Base-by-base conservation (phyloP, 2,329 filamentous ascomycete species). In the Epichloe baconii region DNA sequence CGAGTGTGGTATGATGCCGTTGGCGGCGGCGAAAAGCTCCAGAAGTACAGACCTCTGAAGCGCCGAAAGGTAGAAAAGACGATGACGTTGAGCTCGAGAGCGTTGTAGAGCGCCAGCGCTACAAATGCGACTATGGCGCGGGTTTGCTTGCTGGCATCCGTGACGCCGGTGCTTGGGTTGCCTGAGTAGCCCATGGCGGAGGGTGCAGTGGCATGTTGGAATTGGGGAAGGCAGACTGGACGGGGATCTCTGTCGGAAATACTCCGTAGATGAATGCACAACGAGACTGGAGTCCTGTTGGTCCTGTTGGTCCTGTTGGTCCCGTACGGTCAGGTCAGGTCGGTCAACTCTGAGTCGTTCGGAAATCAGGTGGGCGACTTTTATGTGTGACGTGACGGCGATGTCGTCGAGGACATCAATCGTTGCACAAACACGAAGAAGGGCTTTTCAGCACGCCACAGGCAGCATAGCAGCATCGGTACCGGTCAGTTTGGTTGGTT, bases 41-140 rank as follows among this genome's bases (percentile, higher is more conserved):
- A 69, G 41, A 70, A 70, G 48, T 70, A 70, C 7, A 68, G 58
- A 1, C 65, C 62, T 0, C 47, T 47, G 21, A 59, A 57, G 12
- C 56, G 54, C 44, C 63, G 61, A 52, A 68, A 68, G 34, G 61
- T 63, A 8, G 59, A 49, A 26, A 63, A 56, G 44, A 68, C 63
- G 49, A 67, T 59, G 36, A 62, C 54, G 35, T 56, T 56, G 2
- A 68, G 59, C 47, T 68, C 64, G 35, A 62, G 26, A 11, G 60
- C 58, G 14, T 67, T 68, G 47, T 62, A 66, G 5, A 64, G 53
- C n/a, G 53, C 51, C 17, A 54, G 37, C 15, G 50, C 50, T 5
- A 54, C 14, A 21, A 54, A 52, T 4, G 42, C 21, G 12, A 53
- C 45, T 11, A 54, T 41, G 47, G 37, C 31, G 11, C 46, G 40